Percentiles rank a stretch among this genome's conserved stretches.
phyloP scores from a whole-genome alignment of 306 rosid genomes.

The Castanospermum australe region DNA sequence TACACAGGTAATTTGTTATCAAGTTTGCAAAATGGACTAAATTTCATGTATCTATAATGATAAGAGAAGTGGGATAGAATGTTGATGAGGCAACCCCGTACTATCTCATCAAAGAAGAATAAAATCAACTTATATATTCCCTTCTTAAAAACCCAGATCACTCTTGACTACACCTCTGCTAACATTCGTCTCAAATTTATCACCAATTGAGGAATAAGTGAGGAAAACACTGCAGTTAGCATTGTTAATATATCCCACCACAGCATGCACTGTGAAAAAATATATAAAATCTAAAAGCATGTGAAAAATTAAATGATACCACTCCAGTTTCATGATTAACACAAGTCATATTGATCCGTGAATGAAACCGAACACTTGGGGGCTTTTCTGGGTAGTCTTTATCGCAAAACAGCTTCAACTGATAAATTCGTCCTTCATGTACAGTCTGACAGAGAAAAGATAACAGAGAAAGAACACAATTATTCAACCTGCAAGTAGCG shows the following conservation, averaged over 20 bases:
- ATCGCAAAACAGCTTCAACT: conserved; percentile 96
- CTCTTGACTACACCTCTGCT: background rate
- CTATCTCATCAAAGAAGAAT: background rate
- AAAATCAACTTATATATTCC: background rate
- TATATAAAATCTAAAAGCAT: conserved; percentile 8
- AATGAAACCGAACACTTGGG: conserved; percentile 97
- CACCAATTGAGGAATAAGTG: background rate
- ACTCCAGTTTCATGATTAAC: conserved; percentile 99
- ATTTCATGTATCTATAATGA: background rate
- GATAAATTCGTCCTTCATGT: conserved; percentile 99
- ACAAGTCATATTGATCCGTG: conserved; percentile 94
- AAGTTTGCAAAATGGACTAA: background rate
- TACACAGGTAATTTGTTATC: background rate
- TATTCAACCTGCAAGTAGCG: conserved; percentile 23
- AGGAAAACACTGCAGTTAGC: background rate
- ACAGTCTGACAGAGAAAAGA: conserved; percentile 59
- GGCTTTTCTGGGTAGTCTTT: conserved; percentile 99
- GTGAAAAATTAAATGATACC: conserved; percentile 55
- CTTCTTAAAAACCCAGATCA: background rate
- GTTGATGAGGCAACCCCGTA: background rate
- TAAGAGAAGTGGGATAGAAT: background rate
- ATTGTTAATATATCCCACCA: background rate
- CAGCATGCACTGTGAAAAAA: background rate
- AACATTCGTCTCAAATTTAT: background rate
- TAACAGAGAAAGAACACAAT: conserved; percentile 6